Evolutionary conservation across 116 monocot genomes (phyloP).

Genomic region (Dioscorea cayenensis): DNA sequence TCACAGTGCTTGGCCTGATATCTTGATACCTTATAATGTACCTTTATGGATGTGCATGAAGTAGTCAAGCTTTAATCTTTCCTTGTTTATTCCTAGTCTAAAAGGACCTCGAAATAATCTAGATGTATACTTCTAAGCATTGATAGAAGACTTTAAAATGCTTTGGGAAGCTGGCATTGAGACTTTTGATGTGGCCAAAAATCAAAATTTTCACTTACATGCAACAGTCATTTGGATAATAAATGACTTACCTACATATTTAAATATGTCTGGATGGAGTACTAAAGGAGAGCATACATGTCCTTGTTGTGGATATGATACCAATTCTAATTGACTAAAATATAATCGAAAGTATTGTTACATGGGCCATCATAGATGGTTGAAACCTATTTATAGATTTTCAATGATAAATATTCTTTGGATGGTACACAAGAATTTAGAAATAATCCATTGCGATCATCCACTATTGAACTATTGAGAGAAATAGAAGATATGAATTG

Average conservation of each 20-base stretch:
- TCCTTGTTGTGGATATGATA: background rate
- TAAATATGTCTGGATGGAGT: no score
- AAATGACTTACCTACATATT: no score
- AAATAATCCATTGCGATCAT: background rate
- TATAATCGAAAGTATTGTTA: background rate
- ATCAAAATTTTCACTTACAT: background rate
- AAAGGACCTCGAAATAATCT: no score
- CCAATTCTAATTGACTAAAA: background rate
- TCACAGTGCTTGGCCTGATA: slow-evolving; percentile 8
- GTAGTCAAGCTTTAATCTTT: background rate
- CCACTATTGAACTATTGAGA: background rate
- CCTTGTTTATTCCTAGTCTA: background rate
- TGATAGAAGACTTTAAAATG: no score
- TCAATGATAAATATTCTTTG: background rate
- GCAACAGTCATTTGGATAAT: background rate
- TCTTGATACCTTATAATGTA: slow-evolving; percentile 3
- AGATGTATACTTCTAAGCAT: no score
- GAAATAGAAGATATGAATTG: background rate
- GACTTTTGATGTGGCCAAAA: no score
- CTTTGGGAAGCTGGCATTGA: no score
- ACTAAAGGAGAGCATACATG: background rate
- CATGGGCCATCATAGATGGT: background rate
- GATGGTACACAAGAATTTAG: background rate
- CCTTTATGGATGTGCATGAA: slow-evolving; percentile 7
- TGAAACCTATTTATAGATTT: no score